Percentiles rank a stretch among this genome's conserved stretches.
Conservation (phyloP, 78 protist genomes). For the Monosiga brevicollis region DNA sequence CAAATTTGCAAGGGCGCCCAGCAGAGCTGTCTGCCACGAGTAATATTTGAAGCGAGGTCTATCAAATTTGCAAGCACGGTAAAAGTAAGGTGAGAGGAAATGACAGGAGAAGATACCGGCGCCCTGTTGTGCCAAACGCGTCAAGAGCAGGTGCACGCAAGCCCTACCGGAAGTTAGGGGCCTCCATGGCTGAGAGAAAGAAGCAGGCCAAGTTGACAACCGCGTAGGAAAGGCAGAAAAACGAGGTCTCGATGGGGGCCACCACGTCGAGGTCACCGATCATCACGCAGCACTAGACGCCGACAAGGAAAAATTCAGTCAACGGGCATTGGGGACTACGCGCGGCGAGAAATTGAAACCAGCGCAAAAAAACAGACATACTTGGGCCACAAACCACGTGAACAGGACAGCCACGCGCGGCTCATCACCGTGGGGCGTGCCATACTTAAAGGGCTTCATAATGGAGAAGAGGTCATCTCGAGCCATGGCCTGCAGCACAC, state of each 20-base stretch:
- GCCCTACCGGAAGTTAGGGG: conserved; percentile 33
- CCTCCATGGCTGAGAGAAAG: background rate
- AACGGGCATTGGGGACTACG: background rate
- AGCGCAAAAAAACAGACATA: background rate
- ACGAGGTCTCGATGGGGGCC: conserved; percentile 40
- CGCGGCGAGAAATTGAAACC: background rate
- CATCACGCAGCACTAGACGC: background rate
- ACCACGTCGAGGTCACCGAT: conserved; percentile 26
- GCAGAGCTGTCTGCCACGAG: conserved; percentile 6
- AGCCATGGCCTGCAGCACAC: conserved; percentile 20
- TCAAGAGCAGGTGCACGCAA: too few relatives aligned
- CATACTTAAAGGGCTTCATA: conserved; percentile 15
- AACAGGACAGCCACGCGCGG: background rate
- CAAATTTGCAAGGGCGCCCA: conserved; percentile 32
- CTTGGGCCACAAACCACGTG: background rate
- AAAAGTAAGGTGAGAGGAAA: too few relatives aligned
- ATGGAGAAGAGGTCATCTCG: background rate
- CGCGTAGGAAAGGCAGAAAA: conserved; percentile 43
- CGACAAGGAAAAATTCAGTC: background rate
- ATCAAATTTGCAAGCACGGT: too few relatives aligned
- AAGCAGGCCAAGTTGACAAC: conserved; percentile 47
- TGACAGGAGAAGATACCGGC: too few relatives aligned
- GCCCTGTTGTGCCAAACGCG: too few relatives aligned
- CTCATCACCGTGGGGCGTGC: background rate
- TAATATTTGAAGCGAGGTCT: conserved; percentile 42